These are phyloP conservation scores for Mycena filopes DNA, from an alignment of 768 basidiomycete genomes.

Conservation along the genomic window DNA sequence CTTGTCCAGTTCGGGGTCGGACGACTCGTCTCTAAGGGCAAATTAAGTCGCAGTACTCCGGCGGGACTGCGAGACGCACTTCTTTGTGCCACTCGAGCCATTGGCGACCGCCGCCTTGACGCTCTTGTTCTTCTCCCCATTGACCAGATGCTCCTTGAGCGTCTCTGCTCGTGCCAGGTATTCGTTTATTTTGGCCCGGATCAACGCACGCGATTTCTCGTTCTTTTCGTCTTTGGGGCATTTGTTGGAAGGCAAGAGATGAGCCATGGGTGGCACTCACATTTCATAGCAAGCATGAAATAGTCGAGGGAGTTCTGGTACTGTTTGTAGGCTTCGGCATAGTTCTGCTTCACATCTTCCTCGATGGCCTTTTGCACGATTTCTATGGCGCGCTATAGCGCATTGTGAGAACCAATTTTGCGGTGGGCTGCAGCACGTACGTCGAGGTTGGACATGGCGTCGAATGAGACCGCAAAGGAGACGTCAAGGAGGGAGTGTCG, in stretches of 20 bases:
- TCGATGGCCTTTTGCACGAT: slow-evolving; percentile 94
- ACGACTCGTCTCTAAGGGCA: slow-evolving; percentile 66
- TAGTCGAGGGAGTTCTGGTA: slow-evolving; percentile 97
- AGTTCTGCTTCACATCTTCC: slow-evolving; percentile 92
- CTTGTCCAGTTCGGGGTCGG: slow-evolving; percentile 96
- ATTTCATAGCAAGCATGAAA: slow-evolving; percentile 97
- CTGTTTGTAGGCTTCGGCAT: slow-evolving; percentile 92
- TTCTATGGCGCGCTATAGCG: slow-evolving; percentile 73
- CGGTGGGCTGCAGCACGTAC: slow-evolving; percentile 9
- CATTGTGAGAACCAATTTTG: neutral
- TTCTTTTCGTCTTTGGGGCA: slow-evolving; percentile 85
- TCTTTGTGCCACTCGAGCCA: slow-evolving; percentile 57
- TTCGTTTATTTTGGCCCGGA: slow-evolving; percentile 88
- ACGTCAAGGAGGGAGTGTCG: neutral
- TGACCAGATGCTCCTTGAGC: slow-evolving; percentile 82
- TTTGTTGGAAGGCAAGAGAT: neutral
- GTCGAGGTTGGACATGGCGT: slow-evolving; percentile 33
- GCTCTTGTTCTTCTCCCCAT: slow-evolving; percentile 67
- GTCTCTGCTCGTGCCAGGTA: slow-evolving; percentile 93
- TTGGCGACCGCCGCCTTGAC: slow-evolving; percentile 57
- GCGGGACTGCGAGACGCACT: slow-evolving; percentile 45
- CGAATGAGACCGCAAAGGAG: slow-evolving; percentile 5
- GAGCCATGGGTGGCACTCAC: slow-evolving; percentile 53
- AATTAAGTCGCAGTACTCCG: neutral
- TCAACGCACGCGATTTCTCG: slow-evolving; percentile 88